These are phyloP conservation scores for Hygrocybe punicea DNA, from an alignment of 768 basidiomycete species.

Conservation along the genomic window DNA sequence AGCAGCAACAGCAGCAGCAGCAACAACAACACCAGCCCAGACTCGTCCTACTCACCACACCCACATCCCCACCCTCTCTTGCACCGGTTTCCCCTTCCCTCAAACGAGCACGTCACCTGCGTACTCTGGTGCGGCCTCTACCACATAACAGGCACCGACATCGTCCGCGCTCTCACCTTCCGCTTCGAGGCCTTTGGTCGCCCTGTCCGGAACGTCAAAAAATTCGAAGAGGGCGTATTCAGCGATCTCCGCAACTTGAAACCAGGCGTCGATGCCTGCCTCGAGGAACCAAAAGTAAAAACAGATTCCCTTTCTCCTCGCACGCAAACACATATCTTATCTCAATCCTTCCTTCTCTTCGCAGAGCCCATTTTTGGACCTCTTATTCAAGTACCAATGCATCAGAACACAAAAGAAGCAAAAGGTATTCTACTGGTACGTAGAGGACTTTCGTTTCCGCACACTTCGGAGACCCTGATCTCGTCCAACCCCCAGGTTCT, in stretches of 20 bases:
- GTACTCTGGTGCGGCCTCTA: conserved; percentile 89
- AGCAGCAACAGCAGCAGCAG: conserved; percentile 27
- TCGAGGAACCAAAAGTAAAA: conserved; percentile 94
- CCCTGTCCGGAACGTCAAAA: conserved; percentile 87
- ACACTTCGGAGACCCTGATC: background rate
- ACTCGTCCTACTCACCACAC: background rate
- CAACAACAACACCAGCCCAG: conserved; percentile 25
- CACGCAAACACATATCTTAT: too few relatives aligned
- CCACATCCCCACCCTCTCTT: conserved; percentile 67
- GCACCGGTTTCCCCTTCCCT: conserved; percentile 83
- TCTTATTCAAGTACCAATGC: conserved; percentile 94
- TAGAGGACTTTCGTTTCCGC: conserved; percentile 21
- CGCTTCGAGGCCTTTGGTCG: conserved; percentile 78
- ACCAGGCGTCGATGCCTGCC: conserved; percentile 85
- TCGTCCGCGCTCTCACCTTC: conserved; percentile 92
- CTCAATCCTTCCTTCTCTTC: conserved; percentile 46
- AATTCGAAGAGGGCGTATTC: conserved; percentile 97
- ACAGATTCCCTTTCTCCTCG: background rate
- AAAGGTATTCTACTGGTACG: conserved; percentile 97
- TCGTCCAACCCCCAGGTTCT: conserved; percentile 61
- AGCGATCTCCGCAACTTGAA: conserved; percentile 91
- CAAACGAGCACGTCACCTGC: conserved; percentile 85
- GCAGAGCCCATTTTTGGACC: conserved; percentile 90
- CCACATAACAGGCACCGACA: conserved; percentile 96
- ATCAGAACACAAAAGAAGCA: conserved; percentile 98